Percentiles rank a stretch among this genome's conserved stretches.
Conservation (phyloP, 1,284 basidiomycete species). For the Ustanciosporium gigantosporum region DNA sequence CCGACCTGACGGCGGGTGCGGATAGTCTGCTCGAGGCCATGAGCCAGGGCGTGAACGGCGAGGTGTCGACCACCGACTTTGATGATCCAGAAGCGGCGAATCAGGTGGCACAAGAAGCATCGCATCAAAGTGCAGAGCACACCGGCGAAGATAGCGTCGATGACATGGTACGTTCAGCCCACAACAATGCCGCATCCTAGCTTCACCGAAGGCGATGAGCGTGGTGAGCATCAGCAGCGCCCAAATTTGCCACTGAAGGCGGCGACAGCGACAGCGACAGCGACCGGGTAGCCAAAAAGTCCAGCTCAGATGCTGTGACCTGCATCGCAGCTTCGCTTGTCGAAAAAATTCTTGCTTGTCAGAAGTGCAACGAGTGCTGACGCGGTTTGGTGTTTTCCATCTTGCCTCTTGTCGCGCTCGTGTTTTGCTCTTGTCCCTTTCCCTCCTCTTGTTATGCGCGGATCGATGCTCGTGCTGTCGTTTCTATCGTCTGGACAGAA, state of each 20-base stretch:
- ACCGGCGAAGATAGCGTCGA: slow-evolving; percentile 34
- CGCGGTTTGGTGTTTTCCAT: slow-evolving; percentile 1
- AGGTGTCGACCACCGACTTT: slow-evolving; percentile 52
- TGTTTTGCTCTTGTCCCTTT: no score
- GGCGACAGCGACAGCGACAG: no score
- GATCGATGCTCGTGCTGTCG: no score
- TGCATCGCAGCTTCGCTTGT: no score
- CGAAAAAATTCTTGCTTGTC: no score
- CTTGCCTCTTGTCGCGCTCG: not conserved
- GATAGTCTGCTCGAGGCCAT: slow-evolving; percentile 28
- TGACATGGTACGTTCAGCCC: slow-evolving; percentile 43
- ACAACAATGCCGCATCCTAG: not conserved
- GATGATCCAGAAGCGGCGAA: slow-evolving; percentile 45
- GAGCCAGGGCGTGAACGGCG: slow-evolving; percentile 36
- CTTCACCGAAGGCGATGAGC: no score
- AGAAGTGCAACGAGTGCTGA: no score
- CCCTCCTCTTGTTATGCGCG: no score
- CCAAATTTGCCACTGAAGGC: no score
- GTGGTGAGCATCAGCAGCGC: no score
- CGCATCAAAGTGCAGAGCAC: slow-evolving; percentile 11
- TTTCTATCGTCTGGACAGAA: slow-evolving; percentile 9
- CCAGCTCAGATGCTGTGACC: no score
- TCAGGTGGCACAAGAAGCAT: slow-evolving; percentile 19
- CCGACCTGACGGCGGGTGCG: slow-evolving; percentile 31
- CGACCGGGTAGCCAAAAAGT: no score